Evolutionary conservation across 1,139 yeast species (phyloP).

Genomic region (Zygosaccharomyces sapae): DNA sequence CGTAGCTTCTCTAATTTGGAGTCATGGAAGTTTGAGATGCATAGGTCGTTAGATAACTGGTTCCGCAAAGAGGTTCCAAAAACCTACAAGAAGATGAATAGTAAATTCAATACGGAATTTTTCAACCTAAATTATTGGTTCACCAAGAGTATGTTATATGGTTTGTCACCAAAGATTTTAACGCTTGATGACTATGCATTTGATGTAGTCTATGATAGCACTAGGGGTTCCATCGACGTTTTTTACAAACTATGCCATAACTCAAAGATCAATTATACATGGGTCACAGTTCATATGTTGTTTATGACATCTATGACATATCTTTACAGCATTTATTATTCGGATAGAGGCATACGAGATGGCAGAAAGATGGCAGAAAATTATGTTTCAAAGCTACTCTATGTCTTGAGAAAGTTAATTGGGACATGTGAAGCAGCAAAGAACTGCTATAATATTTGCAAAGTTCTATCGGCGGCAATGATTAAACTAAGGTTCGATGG

Average conservation of each 20-base stretch:
- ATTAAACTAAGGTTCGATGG: slow-evolving; percentile 54
- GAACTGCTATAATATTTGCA: slow-evolving; percentile 67
- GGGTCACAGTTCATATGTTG: slow-evolving; percentile 89
- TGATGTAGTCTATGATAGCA: slow-evolving; percentile 55
- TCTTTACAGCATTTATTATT: slow-evolving; percentile 68
- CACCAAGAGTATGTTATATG: slow-evolving; percentile 66
- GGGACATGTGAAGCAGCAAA: slow-evolving; percentile 77
- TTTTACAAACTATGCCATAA: slow-evolving; percentile 55
- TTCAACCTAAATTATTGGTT: slow-evolving; percentile 75
- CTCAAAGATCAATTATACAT: slow-evolving; percentile 72
- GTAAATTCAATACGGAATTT: slow-evolving; percentile 66
- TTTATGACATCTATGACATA: slow-evolving; percentile 88
- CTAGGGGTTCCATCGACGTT: slow-evolving; percentile 60
- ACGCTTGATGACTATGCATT: slow-evolving; percentile 54
- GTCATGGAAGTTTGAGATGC: slow-evolving; percentile 57
- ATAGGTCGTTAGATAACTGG: slow-evolving; percentile 59
- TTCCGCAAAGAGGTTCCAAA: slow-evolving; percentile 49
- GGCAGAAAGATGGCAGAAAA: slow-evolving; percentile 51
- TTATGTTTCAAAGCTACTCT: slow-evolving; percentile 54
- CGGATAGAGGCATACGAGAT: slow-evolving; percentile 49
- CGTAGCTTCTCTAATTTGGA: slow-evolving; percentile 51
- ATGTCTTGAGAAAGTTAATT: slow-evolving; percentile 56
- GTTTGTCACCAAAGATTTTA: slow-evolving; percentile 68
- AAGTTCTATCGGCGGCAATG: slow-evolving; percentile 67
- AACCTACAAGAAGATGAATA: slow-evolving; percentile 58